Base-by-base conservation (phyloP, 2,329 filamentous ascomycete species). In the Colletotrichum australisinense region DNA sequence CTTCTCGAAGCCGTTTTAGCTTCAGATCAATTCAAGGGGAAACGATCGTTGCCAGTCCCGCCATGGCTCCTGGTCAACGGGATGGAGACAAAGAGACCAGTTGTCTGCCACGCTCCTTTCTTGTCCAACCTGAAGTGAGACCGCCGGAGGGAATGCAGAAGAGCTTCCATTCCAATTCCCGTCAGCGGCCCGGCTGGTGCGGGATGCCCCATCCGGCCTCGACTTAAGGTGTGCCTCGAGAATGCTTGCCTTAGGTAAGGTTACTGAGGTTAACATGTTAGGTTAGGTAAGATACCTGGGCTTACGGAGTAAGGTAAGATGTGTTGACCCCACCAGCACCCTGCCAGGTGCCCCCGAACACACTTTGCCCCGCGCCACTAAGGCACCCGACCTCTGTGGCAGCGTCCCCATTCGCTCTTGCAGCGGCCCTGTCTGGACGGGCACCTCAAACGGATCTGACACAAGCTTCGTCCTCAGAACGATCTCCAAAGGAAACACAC, bases 361-460 rank as follows among this genome's bases (percentile, higher is more conserved):
- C 38, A 42, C 42, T 28, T 24, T 70, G 66, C 70, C 70, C 60
- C 46, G 59, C 67, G 59, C 52, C 66, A 30, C 42, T 49, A 49
- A 49, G 42, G 19, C 42, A n/a, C 58, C 38, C 38, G 38, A 42
- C 16, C 38, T 42, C 70, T 46, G 59, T 73, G 69, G 70, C 67
- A 60, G 22, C 28, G 26, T n/a, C 60, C 59, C 59, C 28, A 35
- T 42, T 55, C 42, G 59, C 42, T 60, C 38, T 55, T 65, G 70
- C 70, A 72, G 55, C 62, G 56, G 63, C 71, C 38, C 38, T 66
- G 56, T 26, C 49, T 69, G 38, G 22, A 60, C 72, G 14, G 42
- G 56, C 63, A 71, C 60, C 75, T 79, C 78, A 79, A 78, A 79
- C 78, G 32, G 55, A 74, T 74, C 74, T 79, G 78, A 79, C 60